These are phyloP conservation scores for Eucalyptus microcorys DNA, from an alignment of 345 rosid species.

Conservation along the genomic window DNA sequence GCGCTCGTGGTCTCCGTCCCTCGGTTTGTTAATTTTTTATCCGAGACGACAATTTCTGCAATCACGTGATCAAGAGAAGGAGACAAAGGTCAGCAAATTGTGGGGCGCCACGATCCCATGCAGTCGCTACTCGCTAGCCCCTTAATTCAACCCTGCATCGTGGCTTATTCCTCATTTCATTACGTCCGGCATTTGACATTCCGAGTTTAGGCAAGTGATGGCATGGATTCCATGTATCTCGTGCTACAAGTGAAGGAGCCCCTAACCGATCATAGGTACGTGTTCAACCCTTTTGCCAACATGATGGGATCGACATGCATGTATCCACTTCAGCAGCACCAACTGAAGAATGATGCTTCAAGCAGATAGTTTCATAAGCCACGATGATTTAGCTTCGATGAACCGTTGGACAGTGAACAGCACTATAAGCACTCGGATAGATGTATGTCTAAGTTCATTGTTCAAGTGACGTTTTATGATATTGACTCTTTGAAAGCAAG, in stretches of 20 bases:
- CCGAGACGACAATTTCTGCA: neutral
- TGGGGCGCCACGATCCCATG: neutral
- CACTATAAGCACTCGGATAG: neutral
- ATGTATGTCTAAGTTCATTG: neutral
- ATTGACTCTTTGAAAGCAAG: neutral
- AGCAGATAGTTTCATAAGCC: neutral
- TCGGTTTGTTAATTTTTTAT: neutral
- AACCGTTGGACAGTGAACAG: neutral
- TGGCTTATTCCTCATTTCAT: neutral
- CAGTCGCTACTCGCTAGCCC: neutral
- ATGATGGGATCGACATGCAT: neutral
- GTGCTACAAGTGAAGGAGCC: neutral
- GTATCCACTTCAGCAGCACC: neutral
- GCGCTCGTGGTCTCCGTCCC: neutral
- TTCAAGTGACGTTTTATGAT: neutral
- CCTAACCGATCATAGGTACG: neutral
- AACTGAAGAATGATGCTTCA: neutral
- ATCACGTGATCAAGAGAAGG: neutral
- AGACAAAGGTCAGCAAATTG: neutral
- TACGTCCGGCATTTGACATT: neutral
- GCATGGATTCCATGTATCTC: neutral
- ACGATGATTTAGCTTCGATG: neutral
- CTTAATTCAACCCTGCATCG: neutral
- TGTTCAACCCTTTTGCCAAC: neutral
- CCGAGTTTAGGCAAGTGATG: neutral